Evolutionary conservation across 805 yeast species (phyloP).

Genomic region (Hanseniaspora osmophila): DNA sequence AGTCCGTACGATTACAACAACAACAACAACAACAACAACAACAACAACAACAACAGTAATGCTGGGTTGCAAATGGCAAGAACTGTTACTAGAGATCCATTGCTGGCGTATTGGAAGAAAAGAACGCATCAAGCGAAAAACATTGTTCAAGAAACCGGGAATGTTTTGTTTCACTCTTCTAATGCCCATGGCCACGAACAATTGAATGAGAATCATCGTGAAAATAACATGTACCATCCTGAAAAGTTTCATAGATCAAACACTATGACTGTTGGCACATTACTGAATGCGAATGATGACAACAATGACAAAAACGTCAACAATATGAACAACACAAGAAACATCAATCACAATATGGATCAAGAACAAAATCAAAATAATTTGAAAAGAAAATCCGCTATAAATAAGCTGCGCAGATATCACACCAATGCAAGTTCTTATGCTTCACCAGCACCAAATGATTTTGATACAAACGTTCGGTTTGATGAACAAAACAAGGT

Average conservation of each 20-base stretch:
- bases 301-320: conserved; percentile 1
- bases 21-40: neutral
- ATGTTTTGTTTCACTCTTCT: conserved; percentile 2
- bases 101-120: conserved; percentile 16
- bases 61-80: neutral
- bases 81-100: conserved; percentile 14
- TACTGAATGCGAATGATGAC: neutral
- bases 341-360: neutral
- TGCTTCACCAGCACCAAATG: no score
- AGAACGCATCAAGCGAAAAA: conserved; percentile 5
- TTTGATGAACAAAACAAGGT: no score
- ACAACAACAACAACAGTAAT: neutral
- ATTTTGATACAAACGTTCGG: no score
- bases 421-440: no score
- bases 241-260: neutral
- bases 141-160: conserved; percentile 3
- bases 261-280: neutral
- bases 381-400: no score
- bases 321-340: neutral
- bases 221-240: neutral
- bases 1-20: neutral
- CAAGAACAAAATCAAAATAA: no score
- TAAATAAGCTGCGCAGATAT: no score
- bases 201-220: neutral
- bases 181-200: neutral